A percentile compares a stretch with the other conserved stretches of the same genome.
These are phyloP conservation scores for Prunus campanulata DNA, from an alignment of 306 rosid genomes.

Conservation along the genomic window DNA sequence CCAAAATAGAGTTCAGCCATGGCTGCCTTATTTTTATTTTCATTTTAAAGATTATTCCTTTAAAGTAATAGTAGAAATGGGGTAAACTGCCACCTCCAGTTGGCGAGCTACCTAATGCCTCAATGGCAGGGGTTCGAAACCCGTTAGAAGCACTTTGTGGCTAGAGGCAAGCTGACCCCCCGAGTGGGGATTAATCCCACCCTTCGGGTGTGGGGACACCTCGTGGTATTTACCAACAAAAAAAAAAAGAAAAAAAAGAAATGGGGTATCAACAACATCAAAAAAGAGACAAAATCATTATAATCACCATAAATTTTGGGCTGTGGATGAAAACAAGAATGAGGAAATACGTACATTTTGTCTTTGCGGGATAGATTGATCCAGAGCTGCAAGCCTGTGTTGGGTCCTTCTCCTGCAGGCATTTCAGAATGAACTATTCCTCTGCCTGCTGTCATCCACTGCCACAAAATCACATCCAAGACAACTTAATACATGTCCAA, in stretches of 20 bases:
- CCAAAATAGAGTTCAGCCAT: background rate
- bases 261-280: background rate
- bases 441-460: slow-evolving; percentile 99
- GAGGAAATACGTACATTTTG: slow-evolving; percentile 57
- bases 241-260: background rate
- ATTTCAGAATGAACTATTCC: slow-evolving; percentile 97
- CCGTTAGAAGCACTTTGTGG: too few relatives aligned
- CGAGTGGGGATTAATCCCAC: too few relatives aligned
- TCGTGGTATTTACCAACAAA: too few relatives aligned
- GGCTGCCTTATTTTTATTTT: background rate
- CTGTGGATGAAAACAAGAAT: background rate
- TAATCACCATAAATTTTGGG: too few relatives aligned
- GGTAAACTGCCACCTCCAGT: background rate
- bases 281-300: background rate
- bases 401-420: slow-evolving; percentile 78
- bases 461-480: slow-evolving; percentile 8
- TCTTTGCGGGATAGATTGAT: slow-evolving; percentile 71
- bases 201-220: too few relatives aligned
- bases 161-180: too few relatives aligned
- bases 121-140: too few relatives aligned
- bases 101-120: too few relatives aligned
- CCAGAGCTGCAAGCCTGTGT: slow-evolving; percentile 90
- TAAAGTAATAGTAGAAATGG: background rate
- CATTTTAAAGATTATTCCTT: background rate
- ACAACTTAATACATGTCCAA: background rate